A percentile compares a stretch with the other conserved stretches of the same genome.
phyloP scores from a whole-genome alignment of 2,329 filamentous ascomycete species.

The Xylaria sp. region DNA sequence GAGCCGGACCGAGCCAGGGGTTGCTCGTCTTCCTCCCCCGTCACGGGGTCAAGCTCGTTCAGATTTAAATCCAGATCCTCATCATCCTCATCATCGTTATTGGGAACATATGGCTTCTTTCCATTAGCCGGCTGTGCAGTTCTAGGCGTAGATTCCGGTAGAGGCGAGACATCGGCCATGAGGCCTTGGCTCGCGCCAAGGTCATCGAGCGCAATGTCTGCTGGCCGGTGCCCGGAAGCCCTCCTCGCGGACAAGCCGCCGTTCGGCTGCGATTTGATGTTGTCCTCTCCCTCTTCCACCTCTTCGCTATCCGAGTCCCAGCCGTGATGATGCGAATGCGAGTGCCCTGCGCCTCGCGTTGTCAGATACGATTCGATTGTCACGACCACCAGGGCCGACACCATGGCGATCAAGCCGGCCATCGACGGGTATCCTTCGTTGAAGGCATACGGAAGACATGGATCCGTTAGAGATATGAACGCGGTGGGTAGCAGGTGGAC shows the following conservation, averaged over 20 bases:
- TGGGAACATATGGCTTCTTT: constrained; percentile 15
- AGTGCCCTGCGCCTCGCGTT: constrained; percentile 65
- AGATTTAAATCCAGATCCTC: constrained; percentile 63
- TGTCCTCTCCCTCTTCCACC: constrained; percentile 30
- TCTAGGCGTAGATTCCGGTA: constrained; percentile 57
- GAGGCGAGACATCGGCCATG: constrained; percentile 60
- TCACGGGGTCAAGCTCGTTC: constrained; percentile 59
- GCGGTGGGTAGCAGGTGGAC: constrained; percentile 74
- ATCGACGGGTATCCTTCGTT: constrained; percentile 78
- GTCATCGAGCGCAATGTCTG: constrained; percentile 55
- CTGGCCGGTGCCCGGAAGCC: constrained; percentile 44
- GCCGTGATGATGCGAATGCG: constrained; percentile 56
- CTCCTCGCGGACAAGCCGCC: constrained; percentile 45
- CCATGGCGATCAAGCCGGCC: constrained; percentile 80
- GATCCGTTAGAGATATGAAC: constrained; percentile 67
- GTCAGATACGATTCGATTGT: constrained; percentile 89
- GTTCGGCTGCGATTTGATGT: constrained; percentile 32
- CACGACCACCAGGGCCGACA: constrained; percentile 79
- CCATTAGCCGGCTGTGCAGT: constrained; percentile 23
- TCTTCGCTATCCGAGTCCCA: constrained; percentile 53
- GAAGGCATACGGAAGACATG: constrained; percentile 78
- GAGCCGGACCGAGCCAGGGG: constrained; percentile 30
- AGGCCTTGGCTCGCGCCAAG: constrained; percentile 56
- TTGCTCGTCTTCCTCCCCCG: constrained; percentile 35
- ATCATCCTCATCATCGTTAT: constrained; percentile 46